Evolutionary conservation across 1,284 basidiomycete genomes (phyloP), one percentile per base, ranked within the genome.

Genomic region (Heliocybe sulcata): DNA sequence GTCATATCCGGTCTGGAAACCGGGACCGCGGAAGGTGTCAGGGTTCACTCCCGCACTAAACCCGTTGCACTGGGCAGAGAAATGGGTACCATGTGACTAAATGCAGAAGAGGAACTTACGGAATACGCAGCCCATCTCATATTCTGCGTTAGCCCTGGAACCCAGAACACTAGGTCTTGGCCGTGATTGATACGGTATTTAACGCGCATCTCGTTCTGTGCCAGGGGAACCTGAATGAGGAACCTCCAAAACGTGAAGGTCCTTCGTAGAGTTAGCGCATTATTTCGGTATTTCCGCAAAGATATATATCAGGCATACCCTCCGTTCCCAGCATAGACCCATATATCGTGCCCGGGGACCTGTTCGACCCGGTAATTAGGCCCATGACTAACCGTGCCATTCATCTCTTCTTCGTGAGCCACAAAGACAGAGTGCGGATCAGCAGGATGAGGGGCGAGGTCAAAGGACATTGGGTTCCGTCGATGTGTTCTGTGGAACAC

Each of bases 231-330:
- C 61, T 89, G 82, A 55, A 98, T 82, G 67, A 89, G 80, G 75
- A 98, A 98, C 54, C 97, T 80, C 92, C 94, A 98, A 73, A 99
- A 99, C 1, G 92, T 93, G 66, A 81, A 92, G 0, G 88, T 87
- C 14, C 92, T 89, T 16, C 45, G 45, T 12, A 31, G 4, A 12
- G 29, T 31, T 31, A 31, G 29, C n/a, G n/a, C n/a, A n/a, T n/a
- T n/a, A n/a, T n/a, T n/a, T n/a, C n/a, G n/a, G n/a, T n/a, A n/a
- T n/a, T n/a, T n/a, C n/a, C n/a, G n/a, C n/a, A n/a, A n/a, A n/a
- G n/a, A n/a, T n/a, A n/a, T n/a, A n/a, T n/a, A n/a, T n/a, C n/a
- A 20, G 1, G 67, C 81, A 53, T 60, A 83, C 85, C 83, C 84
- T 54, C 81, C 77, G 55, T 73, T 70, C 16, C 87, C 86, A 19